Base-by-base conservation (phyloP, 305 asterid species). In the Rubia balearica region DNA sequence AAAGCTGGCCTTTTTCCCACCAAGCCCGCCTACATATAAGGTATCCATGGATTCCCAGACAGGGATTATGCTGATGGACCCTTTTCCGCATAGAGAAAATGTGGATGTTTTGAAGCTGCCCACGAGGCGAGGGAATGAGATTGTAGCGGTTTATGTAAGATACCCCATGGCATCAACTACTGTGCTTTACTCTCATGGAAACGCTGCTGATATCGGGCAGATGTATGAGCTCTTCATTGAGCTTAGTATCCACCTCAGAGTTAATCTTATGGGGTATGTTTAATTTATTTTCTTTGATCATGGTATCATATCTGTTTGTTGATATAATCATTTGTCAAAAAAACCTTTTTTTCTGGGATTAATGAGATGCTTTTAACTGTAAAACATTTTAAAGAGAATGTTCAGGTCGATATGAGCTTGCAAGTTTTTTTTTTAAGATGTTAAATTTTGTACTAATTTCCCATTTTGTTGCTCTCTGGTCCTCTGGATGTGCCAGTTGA, bases 1-100 rank as follows among this genome's bases (percentile, higher is more conserved):
- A 70, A 92, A 89, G 84, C 80, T 92, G 74, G 98, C 98, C 33
- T 92, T 90, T 74, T 92, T 92, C 76, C 98, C 98, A 11, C 98
- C 98, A 27, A 84, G 79, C 73, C 98, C 98, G 48, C 92, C 98
- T 11, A 85, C 88, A 19, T 92, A 92, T 87, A 90, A 82, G 85
- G 61, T 90, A 8, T 60, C 79, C 61, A 87, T 75, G 13, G 95
- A 89, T 70, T 85, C 80, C 43, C 73, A 85, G 57, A 87, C 89
- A 59, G 91, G 90, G 65, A 75, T 92, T 76, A 75, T 86, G 79
- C 86, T 90, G 74, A 78, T 92, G 66, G 85, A 88, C 77, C 94
- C 91, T 62, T 87, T 88, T 61, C 91, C 88, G 0, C 98, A 92
- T 83, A 87, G 98, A 21, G 98, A 92, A 78, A 92, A 90, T 86